Percentiles rank a stretch among this genome's conserved stretches.
These are phyloP conservation scores for Suhomyces terraborum DNA, from an alignment of 1,139 yeast species.

Conservation along the genomic window DNA sequence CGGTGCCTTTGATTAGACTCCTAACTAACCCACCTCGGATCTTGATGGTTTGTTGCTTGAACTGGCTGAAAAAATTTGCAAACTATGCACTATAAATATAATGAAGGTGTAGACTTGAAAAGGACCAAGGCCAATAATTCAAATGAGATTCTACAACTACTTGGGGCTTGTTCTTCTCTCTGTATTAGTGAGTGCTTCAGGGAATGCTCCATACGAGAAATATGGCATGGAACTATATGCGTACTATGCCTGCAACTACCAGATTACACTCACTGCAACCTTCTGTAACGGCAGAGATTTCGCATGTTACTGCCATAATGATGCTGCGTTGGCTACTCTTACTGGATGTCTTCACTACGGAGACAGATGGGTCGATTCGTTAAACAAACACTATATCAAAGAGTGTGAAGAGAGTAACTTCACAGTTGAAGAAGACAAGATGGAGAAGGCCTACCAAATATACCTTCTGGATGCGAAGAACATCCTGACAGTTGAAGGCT, in stretches of 20 bases:
- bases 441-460: constrained; percentile 20
- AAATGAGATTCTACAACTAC: constrained; percentile 1
- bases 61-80: no score
- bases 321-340: constrained; percentile 18
- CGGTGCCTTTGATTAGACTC: neutral
- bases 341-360: constrained; percentile 17
- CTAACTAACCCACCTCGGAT: neutral
- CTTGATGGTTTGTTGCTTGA: neutral
- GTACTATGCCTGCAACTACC: constrained; percentile 24
- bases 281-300: constrained; percentile 26
- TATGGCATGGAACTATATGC: neutral
- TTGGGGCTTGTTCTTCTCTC: constrained; percentile 3
- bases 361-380: constrained; percentile 5
- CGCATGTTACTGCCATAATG: constrained; percentile 18
- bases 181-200: neutral
- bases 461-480: constrained; percentile 24
- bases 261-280: constrained; percentile 20
- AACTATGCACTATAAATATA: constrained; percentile 1
- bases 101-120: no score
- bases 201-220: neutral
- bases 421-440: constrained; percentile 21
- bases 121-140: neutral
- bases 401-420: constrained; percentile 16
- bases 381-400: constrained; percentile 1
- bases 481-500: constrained; percentile 24